A percentile compares a stretch with the other conserved stretches of the same genome.
Evolutionary conservation across 2,329 filamentous ascomycete genomes (phyloP).

Genomic region (Alternaria arbusti): DNA sequence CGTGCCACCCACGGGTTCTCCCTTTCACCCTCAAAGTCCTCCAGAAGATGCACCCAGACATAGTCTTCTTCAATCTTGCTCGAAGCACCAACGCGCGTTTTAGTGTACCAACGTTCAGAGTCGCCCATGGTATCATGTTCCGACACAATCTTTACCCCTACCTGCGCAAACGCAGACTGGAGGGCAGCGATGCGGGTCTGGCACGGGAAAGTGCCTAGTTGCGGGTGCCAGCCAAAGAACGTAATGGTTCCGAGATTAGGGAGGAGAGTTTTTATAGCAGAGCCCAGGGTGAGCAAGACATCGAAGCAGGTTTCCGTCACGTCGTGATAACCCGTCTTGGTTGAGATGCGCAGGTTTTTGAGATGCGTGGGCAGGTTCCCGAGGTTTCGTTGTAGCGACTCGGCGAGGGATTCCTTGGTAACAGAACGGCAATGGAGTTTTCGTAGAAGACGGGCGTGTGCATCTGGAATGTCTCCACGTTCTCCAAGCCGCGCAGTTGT

Average conservation of each 20-base stretch:
- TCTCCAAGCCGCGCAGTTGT: not conserved
- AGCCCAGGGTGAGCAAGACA: not conserved
- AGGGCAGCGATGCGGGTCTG: not conserved
- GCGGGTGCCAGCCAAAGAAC: conserved; percentile 3
- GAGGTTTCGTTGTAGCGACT: not conserved
- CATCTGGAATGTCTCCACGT: not conserved
- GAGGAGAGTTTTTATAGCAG: not conserved
- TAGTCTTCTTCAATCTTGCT: conserved; percentile 2
- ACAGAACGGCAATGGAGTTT: not conserved
- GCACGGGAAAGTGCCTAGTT: conserved; percentile 6
- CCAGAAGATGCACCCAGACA: conserved; percentile 1
- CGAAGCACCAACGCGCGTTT: not conserved
- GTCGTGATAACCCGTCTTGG: not conserved
- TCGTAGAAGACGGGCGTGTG: not conserved
- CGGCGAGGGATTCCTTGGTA: not conserved
- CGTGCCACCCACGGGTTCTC: not conserved
- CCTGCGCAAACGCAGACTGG: not conserved
- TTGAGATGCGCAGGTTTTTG: not conserved
- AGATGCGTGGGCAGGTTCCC: conserved; percentile 2
- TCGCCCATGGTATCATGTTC: not conserved
- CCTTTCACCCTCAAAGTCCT: not conserved
- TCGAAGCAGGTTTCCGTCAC: not conserved
- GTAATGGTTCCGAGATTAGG: not conserved
- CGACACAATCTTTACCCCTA: not conserved
- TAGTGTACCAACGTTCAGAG: not conserved